Base-by-base conservation (phyloP, 306 rosid species). In the Glycine latifolia region DNA sequence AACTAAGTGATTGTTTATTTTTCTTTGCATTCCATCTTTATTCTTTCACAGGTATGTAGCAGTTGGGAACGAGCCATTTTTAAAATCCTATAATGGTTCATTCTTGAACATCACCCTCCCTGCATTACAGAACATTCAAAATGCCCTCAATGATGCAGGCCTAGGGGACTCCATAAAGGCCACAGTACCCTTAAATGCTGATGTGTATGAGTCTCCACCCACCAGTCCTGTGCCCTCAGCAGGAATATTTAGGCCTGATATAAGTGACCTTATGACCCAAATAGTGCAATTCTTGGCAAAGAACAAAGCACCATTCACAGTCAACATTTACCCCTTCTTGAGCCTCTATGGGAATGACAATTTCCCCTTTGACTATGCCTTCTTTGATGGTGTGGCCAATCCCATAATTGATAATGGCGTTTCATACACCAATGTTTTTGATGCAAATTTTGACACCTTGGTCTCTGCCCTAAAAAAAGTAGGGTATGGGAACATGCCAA, bases 31-130 rank as follows among this genome's bases (percentile, higher is more conserved):
- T 67, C 20, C 15, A 71, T 82, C 46, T 2, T 37, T 16, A 6
- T 48, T 77, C 37, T 75, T 71, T 80, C 17, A 46, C 82, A 95
- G 99, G 86, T 95, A 91, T 83, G 99, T 92, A 71, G 99, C 99
- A 26, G 98, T 95, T 66, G 99, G 99, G 12, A 95, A 95, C 33
- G 99, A 95, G 77, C 99, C 99, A 81, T 93, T 95, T 81, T 88
- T 95, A 73, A 70, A 86, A 83, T 63, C 99, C 33, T 95, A 93
- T 85, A 95, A 95, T 65, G 88, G 88, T 50, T 85, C 99, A 62
- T 95, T 91, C 81, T 44, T 93, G 87, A 91, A 95, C 59, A n/a
- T 83, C 50, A 95, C 98, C 56, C 65, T 95, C n/a, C 99, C 99
- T 35, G 99, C 99, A 31, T 90, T 95, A 47, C 86, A 86, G 76